Conservation (phyloP, 2,329 filamentous ascomycete genomes). For the Colletotrichum truncatum region DNA sequence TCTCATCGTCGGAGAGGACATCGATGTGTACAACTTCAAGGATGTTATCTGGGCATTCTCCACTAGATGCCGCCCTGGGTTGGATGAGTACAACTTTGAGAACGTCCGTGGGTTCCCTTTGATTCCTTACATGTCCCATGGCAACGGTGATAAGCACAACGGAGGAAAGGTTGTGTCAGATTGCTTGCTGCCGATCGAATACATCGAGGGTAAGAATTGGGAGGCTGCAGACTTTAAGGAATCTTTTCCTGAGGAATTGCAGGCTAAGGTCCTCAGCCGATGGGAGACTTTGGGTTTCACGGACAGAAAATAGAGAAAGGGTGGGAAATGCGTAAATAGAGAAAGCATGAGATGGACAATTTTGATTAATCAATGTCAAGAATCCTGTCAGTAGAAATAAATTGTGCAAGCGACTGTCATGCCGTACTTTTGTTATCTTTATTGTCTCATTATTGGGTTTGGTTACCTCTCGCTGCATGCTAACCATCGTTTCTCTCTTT, state of each 20-base stretch:
- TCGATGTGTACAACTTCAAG: slow-evolving; percentile 54
- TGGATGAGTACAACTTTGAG: slow-evolving; percentile 55
- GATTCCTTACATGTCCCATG: slow-evolving; percentile 56
- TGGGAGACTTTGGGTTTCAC: neutral
- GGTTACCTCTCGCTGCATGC: no score
- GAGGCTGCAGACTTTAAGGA: slow-evolving; percentile 41
- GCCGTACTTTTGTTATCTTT: no score
- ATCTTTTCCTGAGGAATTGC: slow-evolving; percentile 48
- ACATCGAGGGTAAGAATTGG: slow-evolving; percentile 45
- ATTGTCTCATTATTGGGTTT: no score
- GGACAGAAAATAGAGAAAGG: neutral
- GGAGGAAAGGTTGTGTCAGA: slow-evolving; percentile 58
- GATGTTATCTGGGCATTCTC: slow-evolving; percentile 59
- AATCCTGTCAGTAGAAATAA: no score
- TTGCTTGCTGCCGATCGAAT: slow-evolving; percentile 52
- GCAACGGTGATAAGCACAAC: slow-evolving; percentile 30
- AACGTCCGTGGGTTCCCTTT: slow-evolving; percentile 53
- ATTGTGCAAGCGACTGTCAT: no score
- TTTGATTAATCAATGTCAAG: no score
- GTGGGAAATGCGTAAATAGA: no score
- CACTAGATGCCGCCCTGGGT: slow-evolving; percentile 54
- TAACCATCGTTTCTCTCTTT: no score
- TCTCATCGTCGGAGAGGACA: slow-evolving; percentile 57
- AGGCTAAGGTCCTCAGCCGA: slow-evolving; percentile 42
- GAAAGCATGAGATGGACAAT: no score